These are phyloP conservation scores for Aspergillus homomorphus DNA, from an alignment of 495 filamentous ascomycete genomes.

Conservation along the genomic window DNA sequence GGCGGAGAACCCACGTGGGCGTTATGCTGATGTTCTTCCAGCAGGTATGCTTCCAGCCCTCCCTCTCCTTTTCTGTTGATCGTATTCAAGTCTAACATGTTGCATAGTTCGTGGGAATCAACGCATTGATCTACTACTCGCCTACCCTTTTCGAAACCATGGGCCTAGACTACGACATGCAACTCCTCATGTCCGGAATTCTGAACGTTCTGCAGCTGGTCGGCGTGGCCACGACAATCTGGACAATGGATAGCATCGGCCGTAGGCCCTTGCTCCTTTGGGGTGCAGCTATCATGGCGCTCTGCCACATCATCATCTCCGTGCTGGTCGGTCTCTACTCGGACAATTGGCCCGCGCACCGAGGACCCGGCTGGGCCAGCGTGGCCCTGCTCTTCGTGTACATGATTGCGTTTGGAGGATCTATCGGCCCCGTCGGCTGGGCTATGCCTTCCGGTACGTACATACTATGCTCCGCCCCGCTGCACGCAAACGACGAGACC, in stretches of 20 bases:
- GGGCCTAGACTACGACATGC: slow-evolving; percentile 54
- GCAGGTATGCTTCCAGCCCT: slow-evolving; percentile 26
- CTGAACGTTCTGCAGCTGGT: slow-evolving; percentile 54
- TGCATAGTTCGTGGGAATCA: slow-evolving; percentile 47
- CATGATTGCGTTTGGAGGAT: slow-evolving; percentile 47
- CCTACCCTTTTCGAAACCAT: slow-evolving; percentile 58
- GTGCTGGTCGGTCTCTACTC: slow-evolving; percentile 44
- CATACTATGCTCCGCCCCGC: background rate
- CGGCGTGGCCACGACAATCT: slow-evolving; percentile 46
- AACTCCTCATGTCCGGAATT: slow-evolving; percentile 57
- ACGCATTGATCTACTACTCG: slow-evolving; percentile 54
- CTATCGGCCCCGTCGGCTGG: slow-evolving; percentile 48
- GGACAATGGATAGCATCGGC: slow-evolving; percentile 49
- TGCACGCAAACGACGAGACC: background rate
- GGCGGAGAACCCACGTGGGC: slow-evolving; percentile 55
- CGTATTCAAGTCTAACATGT: background rate
- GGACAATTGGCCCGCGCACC: slow-evolving; percentile 43
- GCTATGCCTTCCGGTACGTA: slow-evolving; percentile 40
- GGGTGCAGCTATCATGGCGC: slow-evolving; percentile 46
- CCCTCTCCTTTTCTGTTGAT: slow-evolving; percentile 14
- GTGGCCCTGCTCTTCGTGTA: slow-evolving; percentile 48
- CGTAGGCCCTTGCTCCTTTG: slow-evolving; percentile 45
- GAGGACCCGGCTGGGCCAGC: slow-evolving; percentile 47
- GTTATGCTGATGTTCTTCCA: slow-evolving; percentile 56
- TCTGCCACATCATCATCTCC: slow-evolving; percentile 52